phyloP scores from a whole-genome alignment of 2,329 filamentous ascomycete genomes.

The Fusarium anthophilum region DNA sequence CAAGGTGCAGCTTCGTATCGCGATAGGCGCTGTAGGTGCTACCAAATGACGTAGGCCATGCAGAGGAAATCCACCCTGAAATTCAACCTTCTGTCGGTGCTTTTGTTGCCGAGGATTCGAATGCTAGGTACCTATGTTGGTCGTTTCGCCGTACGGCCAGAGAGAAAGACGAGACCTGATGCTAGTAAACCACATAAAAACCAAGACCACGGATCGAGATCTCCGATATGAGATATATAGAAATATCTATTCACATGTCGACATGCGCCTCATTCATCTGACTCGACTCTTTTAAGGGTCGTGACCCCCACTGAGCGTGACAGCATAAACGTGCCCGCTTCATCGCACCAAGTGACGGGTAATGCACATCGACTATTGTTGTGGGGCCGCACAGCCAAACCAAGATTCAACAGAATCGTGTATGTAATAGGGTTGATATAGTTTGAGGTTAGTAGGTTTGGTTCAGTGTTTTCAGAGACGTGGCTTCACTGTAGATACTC shows the following conservation, averaged over 20 bases:
- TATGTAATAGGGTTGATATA: neutral
- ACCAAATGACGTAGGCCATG: slow-evolving; percentile 41
- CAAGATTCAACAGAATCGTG: neutral
- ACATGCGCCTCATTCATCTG: slow-evolving; percentile 31
- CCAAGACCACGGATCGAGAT: slow-evolving; percentile 20
- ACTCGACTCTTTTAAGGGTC: slow-evolving; percentile 2
- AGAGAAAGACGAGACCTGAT: neutral
- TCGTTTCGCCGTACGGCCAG: neutral
- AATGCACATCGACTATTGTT: neutral
- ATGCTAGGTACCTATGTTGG: slow-evolving; percentile 1
- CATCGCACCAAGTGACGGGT: slow-evolving; percentile 11
- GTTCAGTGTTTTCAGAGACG: neutral
- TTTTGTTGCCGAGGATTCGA: neutral
- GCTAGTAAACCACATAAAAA: neutral
- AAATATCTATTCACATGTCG: slow-evolving; percentile 24
- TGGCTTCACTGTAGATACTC: neutral
- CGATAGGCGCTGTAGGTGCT: slow-evolving; percentile 33
- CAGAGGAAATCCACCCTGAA: slow-evolving; percentile 16
- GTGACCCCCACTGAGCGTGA: slow-evolving; percentile 33
- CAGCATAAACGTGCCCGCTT: slow-evolving; percentile 23
- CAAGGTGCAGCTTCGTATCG: slow-evolving; percentile 24
- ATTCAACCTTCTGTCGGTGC: slow-evolving; percentile 24
- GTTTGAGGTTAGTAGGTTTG: neutral
- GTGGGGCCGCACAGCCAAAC: neutral
- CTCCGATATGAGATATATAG: slow-evolving; percentile 14